Conservation (phyloP, 352 stramenopile genomes). For the Blastocystis sp. region DNA sequence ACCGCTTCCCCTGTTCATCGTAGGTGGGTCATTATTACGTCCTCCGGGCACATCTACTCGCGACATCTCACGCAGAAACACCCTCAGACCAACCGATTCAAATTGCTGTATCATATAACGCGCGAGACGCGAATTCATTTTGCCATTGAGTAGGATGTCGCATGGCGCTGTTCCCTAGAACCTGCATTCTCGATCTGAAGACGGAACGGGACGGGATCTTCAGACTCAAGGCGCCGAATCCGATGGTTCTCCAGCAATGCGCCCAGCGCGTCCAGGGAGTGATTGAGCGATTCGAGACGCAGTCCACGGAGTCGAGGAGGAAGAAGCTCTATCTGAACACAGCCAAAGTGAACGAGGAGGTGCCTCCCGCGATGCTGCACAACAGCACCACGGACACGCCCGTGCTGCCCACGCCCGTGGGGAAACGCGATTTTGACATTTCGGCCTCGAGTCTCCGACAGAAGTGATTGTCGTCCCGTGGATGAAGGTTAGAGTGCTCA, state of each 20-base stretch:
- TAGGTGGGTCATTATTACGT: conserved; percentile 30
- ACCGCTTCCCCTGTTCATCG: neutral
- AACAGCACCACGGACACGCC: neutral
- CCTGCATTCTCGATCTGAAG: conserved; percentile 38
- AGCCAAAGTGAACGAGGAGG: conserved; percentile 15
- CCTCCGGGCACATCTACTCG: conserved; percentile 19
- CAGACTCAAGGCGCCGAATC: conserved; percentile 31
- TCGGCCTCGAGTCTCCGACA: conserved; percentile 39
- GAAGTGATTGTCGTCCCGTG: neutral
- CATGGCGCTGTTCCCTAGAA: neutral
- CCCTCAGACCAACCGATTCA: neutral
- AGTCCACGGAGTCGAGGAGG: conserved; percentile 18
- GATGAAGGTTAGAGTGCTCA: conserved; percentile 11
- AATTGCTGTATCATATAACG: conserved; percentile 18
- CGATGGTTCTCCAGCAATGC: conserved; percentile 38
- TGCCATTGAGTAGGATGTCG: neutral
- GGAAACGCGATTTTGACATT: conserved; percentile 57
- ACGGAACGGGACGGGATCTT: conserved; percentile 10
- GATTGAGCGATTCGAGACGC: neutral
- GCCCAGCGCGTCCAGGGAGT: conserved; percentile 7
- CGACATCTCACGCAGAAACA: neutral
- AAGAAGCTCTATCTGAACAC: conserved; percentile 26
- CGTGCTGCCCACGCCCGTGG: conserved; percentile 29
- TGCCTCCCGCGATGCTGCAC: neutral
- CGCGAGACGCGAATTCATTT: conserved; percentile 38